These are phyloP conservation scores for Pythium rishiriense DNA, from an alignment of 352 stramenopile species.

Conservation along the genomic window DNA sequence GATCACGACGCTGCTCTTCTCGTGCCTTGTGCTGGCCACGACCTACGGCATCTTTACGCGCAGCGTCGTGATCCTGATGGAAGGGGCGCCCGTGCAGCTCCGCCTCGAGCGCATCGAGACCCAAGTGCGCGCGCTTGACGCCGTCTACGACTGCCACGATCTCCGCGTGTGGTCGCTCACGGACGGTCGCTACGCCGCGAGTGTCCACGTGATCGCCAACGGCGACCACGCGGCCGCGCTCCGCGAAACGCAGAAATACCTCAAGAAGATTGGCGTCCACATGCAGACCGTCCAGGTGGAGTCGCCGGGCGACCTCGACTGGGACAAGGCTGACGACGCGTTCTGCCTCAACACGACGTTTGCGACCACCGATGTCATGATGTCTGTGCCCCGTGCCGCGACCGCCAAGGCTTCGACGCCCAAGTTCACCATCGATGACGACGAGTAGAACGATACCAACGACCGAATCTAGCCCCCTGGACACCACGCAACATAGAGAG, in stretches of 20 bases:
- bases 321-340: slow-evolving; percentile 51
- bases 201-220: slow-evolving; percentile 89
- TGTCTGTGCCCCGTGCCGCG: slow-evolving; percentile 70
- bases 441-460: no score
- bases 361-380: slow-evolving; percentile 59
- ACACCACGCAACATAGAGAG: background rate
- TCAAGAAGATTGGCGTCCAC: slow-evolving; percentile 54
- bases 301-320: slow-evolving; percentile 49
- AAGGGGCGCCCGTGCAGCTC: slow-evolving; percentile 86
- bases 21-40: slow-evolving; percentile 92
- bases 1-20: slow-evolving; percentile 97
- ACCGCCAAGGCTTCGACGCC: slow-evolving; percentile 40
- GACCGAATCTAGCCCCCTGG: background rate
- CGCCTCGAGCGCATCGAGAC: slow-evolving; percentile 60
- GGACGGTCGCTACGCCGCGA: slow-evolving; percentile 85
- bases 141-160: slow-evolving; percentile 95
- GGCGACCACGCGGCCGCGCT: slow-evolving; percentile 52
- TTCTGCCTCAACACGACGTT: slow-evolving; percentile 40
- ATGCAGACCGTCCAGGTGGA: slow-evolving; percentile 76
- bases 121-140: slow-evolving; percentile 51
- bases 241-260: slow-evolving; percentile 49
- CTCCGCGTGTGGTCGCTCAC: slow-evolving; percentile 98
- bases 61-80: slow-evolving; percentile 94
- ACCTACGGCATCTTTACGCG: slow-evolving; percentile 92
- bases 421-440: slow-evolving; percentile 28